Conservation (phyloP, 2,329 filamentous ascomycete genomes). For the Sarocladium brachiariae region DNA sequence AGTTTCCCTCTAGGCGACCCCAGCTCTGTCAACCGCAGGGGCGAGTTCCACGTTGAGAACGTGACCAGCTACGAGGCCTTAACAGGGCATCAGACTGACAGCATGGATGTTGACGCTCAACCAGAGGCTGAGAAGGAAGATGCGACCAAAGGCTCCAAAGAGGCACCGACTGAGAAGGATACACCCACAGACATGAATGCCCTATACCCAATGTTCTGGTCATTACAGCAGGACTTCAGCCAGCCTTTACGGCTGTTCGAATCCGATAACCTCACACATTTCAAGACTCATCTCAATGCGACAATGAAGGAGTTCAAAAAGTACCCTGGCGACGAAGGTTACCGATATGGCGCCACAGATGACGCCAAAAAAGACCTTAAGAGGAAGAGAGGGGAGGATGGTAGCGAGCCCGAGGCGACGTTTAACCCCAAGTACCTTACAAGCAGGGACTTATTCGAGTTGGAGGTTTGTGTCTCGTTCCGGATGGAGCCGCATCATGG, state of each 20-base stretch:
- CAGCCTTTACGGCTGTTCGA: slow-evolving; percentile 81
- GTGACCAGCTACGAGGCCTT: slow-evolving; percentile 67
- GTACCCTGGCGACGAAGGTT: slow-evolving; percentile 40
- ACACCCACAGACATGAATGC: slow-evolving; percentile 55
- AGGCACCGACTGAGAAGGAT: slow-evolving; percentile 42
- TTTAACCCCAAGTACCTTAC: slow-evolving; percentile 99
- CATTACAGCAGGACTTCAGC: slow-evolving; percentile 84
- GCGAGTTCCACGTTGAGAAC: slow-evolving; percentile 95
- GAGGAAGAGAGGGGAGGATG: slow-evolving; percentile 58
- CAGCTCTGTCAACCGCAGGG: slow-evolving; percentile 92
- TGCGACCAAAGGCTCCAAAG: slow-evolving; percentile 21
- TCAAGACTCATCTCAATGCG: slow-evolving; percentile 69
- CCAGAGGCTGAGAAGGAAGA: slow-evolving; percentile 27
- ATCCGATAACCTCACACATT: slow-evolving; percentile 63
- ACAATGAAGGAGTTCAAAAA: slow-evolving; percentile 48
- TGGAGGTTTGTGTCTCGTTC: slow-evolving; percentile 57
- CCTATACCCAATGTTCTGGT: slow-evolving; percentile 92
- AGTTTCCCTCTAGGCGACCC: slow-evolving; percentile 95
- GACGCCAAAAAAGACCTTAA: slow-evolving; percentile 62
- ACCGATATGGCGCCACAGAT: slow-evolving; percentile 35
- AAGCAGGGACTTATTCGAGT: slow-evolving; percentile 90
- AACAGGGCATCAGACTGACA: slow-evolving; percentile 24
- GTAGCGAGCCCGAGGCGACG: slow-evolving; percentile 37
- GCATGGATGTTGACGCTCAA: slow-evolving; percentile 61
- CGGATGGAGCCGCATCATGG: neutral